Evolutionary conservation across 1,284 basidiomycete genomes (phyloP).

Genomic region (Boletus semigastroideus): DNA sequence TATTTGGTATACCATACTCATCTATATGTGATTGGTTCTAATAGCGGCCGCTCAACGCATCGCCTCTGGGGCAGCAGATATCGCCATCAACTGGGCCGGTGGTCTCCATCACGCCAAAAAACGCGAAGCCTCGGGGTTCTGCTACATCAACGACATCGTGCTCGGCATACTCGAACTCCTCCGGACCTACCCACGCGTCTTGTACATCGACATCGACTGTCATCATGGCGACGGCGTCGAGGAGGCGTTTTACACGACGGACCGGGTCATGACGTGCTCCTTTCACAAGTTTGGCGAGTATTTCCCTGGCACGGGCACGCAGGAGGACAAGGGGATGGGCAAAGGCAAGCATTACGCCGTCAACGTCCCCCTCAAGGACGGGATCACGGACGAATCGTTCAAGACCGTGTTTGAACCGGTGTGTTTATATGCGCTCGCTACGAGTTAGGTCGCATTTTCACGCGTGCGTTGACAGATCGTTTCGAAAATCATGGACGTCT

Average conservation of each 20-base stretch:
- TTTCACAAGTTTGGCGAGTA: conserved; percentile 98
- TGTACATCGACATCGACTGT: conserved; percentile 98
- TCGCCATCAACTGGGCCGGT: conserved; percentile 97
- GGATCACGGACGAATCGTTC: conserved; percentile 85
- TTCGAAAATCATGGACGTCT: conserved; percentile 87
- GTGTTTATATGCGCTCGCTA: conserved; percentile 31
- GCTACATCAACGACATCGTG: conserved; percentile 97
- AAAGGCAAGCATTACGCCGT: conserved; percentile 90
- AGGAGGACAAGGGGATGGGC: conserved; percentile 83
- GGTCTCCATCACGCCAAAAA: conserved; percentile 99
- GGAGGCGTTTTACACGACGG: conserved; percentile 97
- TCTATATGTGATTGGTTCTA: neutral
- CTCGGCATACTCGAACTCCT: conserved; percentile 88
- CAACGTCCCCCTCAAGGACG: conserved; percentile 94
- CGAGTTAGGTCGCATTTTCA: conserved; percentile 2
- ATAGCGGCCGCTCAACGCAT: conserved; percentile 82
- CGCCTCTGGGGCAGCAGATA: conserved; percentile 82
- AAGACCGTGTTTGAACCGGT: conserved; percentile 88
- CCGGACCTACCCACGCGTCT: conserved; percentile 78
- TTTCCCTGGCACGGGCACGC: conserved; percentile 92
- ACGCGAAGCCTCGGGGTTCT: conserved; percentile 94
- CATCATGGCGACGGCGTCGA: conserved; percentile 99
- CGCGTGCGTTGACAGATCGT: conserved; percentile 58
- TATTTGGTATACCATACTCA: neutral
- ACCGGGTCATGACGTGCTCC: conserved; percentile 94